Conservation (phyloP, 129 eudicot genomes). For the Flaveria brownii region DNA sequence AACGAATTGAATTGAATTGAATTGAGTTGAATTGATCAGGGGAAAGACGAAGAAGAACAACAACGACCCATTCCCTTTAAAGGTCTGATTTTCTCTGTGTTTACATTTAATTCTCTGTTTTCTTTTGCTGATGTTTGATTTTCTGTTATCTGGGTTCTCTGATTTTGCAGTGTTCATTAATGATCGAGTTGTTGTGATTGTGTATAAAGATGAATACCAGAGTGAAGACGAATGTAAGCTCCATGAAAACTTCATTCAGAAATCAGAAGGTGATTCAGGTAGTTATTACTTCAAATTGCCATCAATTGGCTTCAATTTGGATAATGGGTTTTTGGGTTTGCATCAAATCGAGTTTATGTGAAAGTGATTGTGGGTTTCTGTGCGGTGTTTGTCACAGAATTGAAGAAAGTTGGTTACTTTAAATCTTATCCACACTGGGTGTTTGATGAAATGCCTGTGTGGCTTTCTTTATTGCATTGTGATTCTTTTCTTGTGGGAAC, state of each 20-base stretch:
- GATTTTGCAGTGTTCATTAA: slow-evolving; percentile 44
- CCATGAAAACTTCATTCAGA: slow-evolving; percentile 54
- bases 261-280: slow-evolving; percentile 44
- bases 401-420: slow-evolving; percentile 15
- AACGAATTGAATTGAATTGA: slow-evolving; percentile 20
- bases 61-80: slow-evolving; percentile 32
- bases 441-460: slow-evolving; percentile 29
- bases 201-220: slow-evolving; percentile 53
- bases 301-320: no score
- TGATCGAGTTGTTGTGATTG: slow-evolving; percentile 19
- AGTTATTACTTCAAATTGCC: no score
- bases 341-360: background rate
- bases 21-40: slow-evolving; percentile 21
- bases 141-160: background rate
- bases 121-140: slow-evolving; percentile 20
- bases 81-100: slow-evolving; percentile 35
- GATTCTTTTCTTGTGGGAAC: slow-evolving; percentile 50
- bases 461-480: slow-evolving; percentile 26
- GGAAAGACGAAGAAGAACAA: background rate
- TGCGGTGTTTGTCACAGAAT: no score
- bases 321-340: no score
- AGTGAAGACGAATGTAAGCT: slow-evolving; percentile 47
- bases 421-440: slow-evolving; percentile 47
- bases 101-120: slow-evolving; percentile 28
- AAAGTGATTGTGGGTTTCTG: slow-evolving; percentile 24